Percentiles rank a stretch among this genome's conserved stretches.
These are phyloP conservation scores for Aegilops longissima DNA, from an alignment of 176 grass and related monocot species.

Conservation along the genomic window DNA sequence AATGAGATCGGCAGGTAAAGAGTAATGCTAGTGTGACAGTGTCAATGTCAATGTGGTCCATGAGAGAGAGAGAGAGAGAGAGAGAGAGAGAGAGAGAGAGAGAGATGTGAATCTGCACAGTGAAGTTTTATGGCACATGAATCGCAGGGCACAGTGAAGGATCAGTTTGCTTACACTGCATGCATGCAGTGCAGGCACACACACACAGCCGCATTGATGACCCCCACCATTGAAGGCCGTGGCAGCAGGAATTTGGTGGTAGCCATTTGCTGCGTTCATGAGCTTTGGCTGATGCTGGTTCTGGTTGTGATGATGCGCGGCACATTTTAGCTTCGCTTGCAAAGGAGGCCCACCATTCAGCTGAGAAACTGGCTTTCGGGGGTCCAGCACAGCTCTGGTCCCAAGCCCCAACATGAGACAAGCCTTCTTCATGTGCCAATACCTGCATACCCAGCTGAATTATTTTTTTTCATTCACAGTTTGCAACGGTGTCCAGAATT, in stretches of 20 bases:
- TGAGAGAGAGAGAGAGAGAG: neutral
- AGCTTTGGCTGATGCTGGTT: slow-evolving; percentile 20
- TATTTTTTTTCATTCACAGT: slow-evolving; percentile 10
- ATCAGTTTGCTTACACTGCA: slow-evolving; percentile 45
- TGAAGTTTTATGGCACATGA: slow-evolving; percentile 48
- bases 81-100: neutral
- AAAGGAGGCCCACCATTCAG: neutral
- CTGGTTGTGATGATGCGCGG: neutral
- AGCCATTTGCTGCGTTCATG: slow-evolving; percentile 52
- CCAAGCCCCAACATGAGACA: slow-evolving; percentile 3
- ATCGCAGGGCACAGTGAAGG: slow-evolving; percentile 61
- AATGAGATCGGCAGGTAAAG: slow-evolving; percentile 3
- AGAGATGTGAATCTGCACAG: slow-evolving; percentile 25
- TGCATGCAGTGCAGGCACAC: slow-evolving; percentile 1
- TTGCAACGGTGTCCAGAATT: neutral
- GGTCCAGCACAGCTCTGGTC: neutral
- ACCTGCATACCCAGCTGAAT: neutral
- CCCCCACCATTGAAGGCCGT: slow-evolving; percentile 34
- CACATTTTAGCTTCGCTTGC: slow-evolving; percentile 32
- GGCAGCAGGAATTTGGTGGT: slow-evolving; percentile 44
- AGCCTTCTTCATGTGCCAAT: neutral
- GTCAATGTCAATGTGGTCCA: slow-evolving; percentile 31
- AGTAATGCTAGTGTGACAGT: neutral
- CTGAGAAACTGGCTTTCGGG: slow-evolving; percentile 10
- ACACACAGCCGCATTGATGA: slow-evolving; percentile 39